Percentiles rank a stretch among this genome's conserved stretches.
phyloP scores from a whole-genome alignment of 208 protist genomes.

The Trypanosoma boissoni region DNA sequence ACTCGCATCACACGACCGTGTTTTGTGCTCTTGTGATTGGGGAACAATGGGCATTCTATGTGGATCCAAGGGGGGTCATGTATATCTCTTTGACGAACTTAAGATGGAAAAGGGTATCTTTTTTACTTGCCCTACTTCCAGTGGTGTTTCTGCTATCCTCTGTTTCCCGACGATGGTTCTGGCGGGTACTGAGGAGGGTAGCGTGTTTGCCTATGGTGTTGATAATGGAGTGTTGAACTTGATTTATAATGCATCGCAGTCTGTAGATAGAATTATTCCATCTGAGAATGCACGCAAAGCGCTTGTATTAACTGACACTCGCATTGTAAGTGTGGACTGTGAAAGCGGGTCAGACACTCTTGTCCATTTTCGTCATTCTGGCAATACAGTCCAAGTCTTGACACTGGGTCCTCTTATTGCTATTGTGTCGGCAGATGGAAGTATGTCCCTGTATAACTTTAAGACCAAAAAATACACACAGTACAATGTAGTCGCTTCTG shows the following conservation, averaged over 20 bases:
- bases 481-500: slow-evolving; percentile 3
- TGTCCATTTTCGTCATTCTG: slow-evolving; percentile 4
- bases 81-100: slow-evolving; percentile 25
- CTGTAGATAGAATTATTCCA: slow-evolving; percentile 13
- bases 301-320: slow-evolving; percentile 13
- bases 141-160: slow-evolving; percentile 10
- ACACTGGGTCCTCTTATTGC: slow-evolving; percentile 5
- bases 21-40: slow-evolving; percentile 24
- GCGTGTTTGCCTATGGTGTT: slow-evolving; percentile 21
- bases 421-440: slow-evolving; percentile 12
- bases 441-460: slow-evolving; percentile 12
- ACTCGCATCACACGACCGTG: slow-evolving; percentile 2
- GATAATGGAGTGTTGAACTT: slow-evolving; percentile 7
- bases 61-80: slow-evolving; percentile 7
- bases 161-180: slow-evolving; percentile 6
- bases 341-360: background rate
- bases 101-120: slow-evolving; percentile 16
- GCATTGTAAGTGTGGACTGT: slow-evolving; percentile 11
- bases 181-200: slow-evolving; percentile 16
- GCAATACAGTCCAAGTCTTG: slow-evolving; percentile 20
- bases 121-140: slow-evolving; percentile 14
- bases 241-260: slow-evolving; percentile 4
- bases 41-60: slow-evolving; percentile 16
- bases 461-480: slow-evolving; percentile 8
- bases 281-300: slow-evolving; percentile 15